These are phyloP conservation scores for Leccinum solheimii DNA, from an alignment of 1,284 basidiomycete species.

Conservation along the genomic window DNA sequence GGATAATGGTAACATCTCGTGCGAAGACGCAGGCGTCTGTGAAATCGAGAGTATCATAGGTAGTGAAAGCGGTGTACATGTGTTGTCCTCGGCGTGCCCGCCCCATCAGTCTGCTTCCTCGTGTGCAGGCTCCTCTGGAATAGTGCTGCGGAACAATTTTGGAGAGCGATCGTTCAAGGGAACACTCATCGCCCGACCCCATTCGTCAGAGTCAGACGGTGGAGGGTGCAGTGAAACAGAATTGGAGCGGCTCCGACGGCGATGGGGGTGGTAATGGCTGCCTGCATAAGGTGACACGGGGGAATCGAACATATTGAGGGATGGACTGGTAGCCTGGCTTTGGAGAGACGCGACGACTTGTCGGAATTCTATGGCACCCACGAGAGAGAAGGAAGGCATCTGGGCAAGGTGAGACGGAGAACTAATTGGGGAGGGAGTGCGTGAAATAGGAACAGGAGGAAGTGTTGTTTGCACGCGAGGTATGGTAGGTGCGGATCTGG, in stretches of 20 bases:
- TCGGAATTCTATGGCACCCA: slow-evolving; percentile 92
- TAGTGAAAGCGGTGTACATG: slow-evolving; percentile 22
- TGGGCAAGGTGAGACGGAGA: slow-evolving; percentile 42
- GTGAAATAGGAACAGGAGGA: slow-evolving; percentile 37
- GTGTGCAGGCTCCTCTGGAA: slow-evolving; percentile 23
- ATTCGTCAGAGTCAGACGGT: slow-evolving; percentile 42
- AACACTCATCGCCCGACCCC: slow-evolving; percentile 50
- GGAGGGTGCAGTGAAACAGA: slow-evolving; percentile 36
- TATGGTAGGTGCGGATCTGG: slow-evolving; percentile 39
- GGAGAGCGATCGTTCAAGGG: slow-evolving; percentile 50
- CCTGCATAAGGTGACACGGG: slow-evolving; percentile 71
- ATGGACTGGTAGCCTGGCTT: slow-evolving; percentile 56
- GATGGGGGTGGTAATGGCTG: slow-evolving; percentile 57
- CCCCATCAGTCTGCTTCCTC: slow-evolving; percentile 9
- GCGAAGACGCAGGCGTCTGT: slow-evolving; percentile 58
- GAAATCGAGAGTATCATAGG: slow-evolving; percentile 52
- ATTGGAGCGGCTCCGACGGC: slow-evolving; percentile 29
- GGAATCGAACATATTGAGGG: slow-evolving; percentile 64
- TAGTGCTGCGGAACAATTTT: slow-evolving; percentile 32
- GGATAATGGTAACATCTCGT: slow-evolving; percentile 35
- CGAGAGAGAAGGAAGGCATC: slow-evolving; percentile 84
- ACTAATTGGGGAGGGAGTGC: slow-evolving; percentile 39
- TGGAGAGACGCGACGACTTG: slow-evolving; percentile 84
- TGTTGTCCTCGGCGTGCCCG: slow-evolving; percentile 13
- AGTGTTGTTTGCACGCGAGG: slow-evolving; percentile 45